A percentile compares a stretch with the other conserved stretches of the same genome.
Conservation (phyloP, 768 basidiomycete genomes). For the Pilatotrama ljubarskyi region DNA sequence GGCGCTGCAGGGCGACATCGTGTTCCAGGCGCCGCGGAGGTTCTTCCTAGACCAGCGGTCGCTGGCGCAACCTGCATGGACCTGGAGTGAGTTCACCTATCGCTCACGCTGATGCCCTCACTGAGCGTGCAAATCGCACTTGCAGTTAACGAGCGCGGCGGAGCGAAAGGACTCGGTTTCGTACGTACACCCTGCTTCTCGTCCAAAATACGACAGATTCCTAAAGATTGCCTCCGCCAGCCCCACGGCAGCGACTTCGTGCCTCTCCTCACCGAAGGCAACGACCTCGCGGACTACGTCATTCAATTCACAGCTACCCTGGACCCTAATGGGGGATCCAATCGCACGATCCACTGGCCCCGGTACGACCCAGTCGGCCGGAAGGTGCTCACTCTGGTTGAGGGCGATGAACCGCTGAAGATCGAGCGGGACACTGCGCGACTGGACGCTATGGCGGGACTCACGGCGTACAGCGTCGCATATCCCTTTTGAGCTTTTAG, state of each 20-base stretch:
- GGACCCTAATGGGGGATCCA: constrained; percentile 40
- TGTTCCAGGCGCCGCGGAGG: constrained; percentile 51
- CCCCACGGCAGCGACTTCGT: constrained; percentile 26
- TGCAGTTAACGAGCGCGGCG: constrained; percentile 1
- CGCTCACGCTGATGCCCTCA: not conserved
- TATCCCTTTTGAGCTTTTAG: not conserved
- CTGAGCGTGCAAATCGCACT: not conserved
- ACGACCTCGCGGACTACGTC: constrained; percentile 47
- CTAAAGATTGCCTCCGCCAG: not conserved
- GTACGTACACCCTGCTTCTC: not conserved
- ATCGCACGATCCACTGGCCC: constrained; percentile 43
- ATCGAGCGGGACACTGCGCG: constrained; percentile 47
- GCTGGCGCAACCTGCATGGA: constrained; percentile 43
- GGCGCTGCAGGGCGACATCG: constrained; percentile 48
- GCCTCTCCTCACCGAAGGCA: constrained; percentile 9
- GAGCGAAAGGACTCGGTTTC: not conserved
- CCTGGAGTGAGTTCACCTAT: constrained; percentile 35
- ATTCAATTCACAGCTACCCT: constrained; percentile 42
- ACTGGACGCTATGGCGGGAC: constrained; percentile 33
- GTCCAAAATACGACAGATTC: too few species aligned
- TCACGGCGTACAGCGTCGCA: not conserved
- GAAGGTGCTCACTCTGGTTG: constrained; percentile 42
- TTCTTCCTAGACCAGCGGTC: constrained; percentile 38
- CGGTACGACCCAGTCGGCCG: constrained; percentile 38
- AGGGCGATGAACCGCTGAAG: constrained; percentile 33